Evolutionary conservation across 371 early-diverging fungal genomes (phyloP).

Genomic region (Rhizopus microsporus): DNA sequence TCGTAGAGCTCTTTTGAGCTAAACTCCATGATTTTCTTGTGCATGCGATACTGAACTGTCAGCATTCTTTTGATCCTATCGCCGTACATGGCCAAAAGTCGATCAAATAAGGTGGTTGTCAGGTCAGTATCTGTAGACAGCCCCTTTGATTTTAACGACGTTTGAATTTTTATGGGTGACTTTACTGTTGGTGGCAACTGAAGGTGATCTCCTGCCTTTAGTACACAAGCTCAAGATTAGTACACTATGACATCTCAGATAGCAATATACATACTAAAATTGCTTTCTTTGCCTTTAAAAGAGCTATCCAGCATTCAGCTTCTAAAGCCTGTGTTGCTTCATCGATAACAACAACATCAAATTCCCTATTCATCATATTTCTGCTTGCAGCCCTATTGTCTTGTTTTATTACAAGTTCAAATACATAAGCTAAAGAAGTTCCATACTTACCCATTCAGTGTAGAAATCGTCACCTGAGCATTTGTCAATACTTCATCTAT

Average conservation of each 20-base stretch:
- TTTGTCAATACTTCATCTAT: conserved; percentile 61
- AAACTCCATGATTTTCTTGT: conserved; percentile 79
- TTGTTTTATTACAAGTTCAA: background rate
- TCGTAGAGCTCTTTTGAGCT: conserved; percentile 70
- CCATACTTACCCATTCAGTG: conserved; percentile 56
- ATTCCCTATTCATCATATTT: conserved; percentile 60
- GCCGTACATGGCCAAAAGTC: conserved; percentile 63
- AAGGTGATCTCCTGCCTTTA: conserved; percentile 89
- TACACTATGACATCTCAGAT: background rate
- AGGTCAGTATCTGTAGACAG: conserved; percentile 36
- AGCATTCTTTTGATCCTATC: conserved; percentile 67
- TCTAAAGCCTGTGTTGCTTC: conserved; percentile 92
- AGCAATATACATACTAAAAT: conserved; percentile 58
- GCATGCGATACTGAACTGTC: conserved; percentile 89
- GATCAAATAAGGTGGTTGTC: conserved; percentile 69
- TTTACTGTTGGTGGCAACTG: conserved; percentile 90
- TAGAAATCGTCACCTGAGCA: conserved; percentile 66
- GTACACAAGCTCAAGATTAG: background rate
- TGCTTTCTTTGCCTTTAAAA: conserved; percentile 74
- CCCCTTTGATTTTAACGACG: conserved; percentile 18
- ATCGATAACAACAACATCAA: conserved; percentile 94
- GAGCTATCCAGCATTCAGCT: conserved; percentile 91
- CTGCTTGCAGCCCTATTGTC: conserved; percentile 53
- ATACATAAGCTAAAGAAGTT: background rate
- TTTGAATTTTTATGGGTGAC: conserved; percentile 28